phyloP scores from a whole-genome alignment of 768 basidiomycete species.

The Leccinum longicurvipes region DNA sequence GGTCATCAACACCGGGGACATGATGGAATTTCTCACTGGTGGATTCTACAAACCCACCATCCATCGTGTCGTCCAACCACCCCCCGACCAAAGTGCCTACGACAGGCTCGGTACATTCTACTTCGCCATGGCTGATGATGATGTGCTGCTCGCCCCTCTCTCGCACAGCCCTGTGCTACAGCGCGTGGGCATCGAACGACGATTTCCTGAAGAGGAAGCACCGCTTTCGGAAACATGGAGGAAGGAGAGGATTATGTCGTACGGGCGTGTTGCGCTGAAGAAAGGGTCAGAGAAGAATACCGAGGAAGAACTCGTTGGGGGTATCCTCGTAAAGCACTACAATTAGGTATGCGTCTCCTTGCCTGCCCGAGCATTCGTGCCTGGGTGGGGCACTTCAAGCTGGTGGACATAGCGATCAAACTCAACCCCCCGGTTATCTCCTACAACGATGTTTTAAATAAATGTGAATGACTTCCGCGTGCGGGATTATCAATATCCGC shows the following conservation, averaged over 20 bases:
- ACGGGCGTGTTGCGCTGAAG: constrained; percentile 45
- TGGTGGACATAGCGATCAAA: too few species aligned
- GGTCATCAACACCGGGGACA: constrained; percentile 60
- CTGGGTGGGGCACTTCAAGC: background rate
- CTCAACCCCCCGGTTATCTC: background rate
- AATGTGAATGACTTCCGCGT: background rate
- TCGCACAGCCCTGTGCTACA: constrained; percentile 47
- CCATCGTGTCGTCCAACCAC: constrained; percentile 60
- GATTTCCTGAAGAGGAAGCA: constrained; percentile 36
- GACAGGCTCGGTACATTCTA: constrained; percentile 56
- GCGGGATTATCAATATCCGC: too few species aligned
- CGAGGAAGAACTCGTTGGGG: constrained; percentile 54
- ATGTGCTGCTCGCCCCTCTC: constrained; percentile 43
- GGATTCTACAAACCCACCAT: constrained; percentile 58
- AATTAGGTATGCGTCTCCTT: constrained; percentile 31
- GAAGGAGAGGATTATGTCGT: constrained; percentile 46
- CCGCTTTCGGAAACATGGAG: constrained; percentile 53
- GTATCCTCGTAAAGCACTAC: constrained; percentile 56
- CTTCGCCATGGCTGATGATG: constrained; percentile 51
- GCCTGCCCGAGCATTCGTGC: background rate
- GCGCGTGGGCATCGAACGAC: constrained; percentile 37
- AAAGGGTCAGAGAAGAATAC: constrained; percentile 38
- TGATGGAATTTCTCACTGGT: constrained; percentile 55
- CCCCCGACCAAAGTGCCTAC: constrained; percentile 44
- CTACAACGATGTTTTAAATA: background rate